phyloP scores from a whole-genome alignment of 2,329 filamentous ascomycete species.

The Metarhizium humberi region DNA sequence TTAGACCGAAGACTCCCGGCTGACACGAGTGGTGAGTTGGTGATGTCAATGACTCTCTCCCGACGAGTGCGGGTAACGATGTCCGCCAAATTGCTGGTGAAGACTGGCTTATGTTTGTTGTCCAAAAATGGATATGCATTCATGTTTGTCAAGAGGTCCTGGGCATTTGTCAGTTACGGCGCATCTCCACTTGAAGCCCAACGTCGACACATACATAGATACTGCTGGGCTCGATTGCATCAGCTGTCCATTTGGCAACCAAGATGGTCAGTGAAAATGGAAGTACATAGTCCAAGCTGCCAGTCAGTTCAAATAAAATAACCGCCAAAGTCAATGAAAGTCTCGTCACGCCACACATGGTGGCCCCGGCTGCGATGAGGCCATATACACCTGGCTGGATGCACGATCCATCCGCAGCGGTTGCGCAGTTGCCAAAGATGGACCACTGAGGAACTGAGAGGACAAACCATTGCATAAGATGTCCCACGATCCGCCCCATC shows the following conservation, averaged over 20 bases:
- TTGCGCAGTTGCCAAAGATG: conserved; percentile 67
- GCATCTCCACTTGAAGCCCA: background rate
- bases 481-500: conserved; percentile 80
- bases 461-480: conserved; percentile 73
- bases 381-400: conserved; percentile 97
- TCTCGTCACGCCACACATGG: conserved; percentile 95
- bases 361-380: conserved; percentile 86
- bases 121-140: conserved; percentile 97
- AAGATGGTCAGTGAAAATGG: conserved; percentile 89
- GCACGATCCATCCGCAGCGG: conserved; percentile 65
- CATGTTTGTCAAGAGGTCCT: conserved; percentile 91
- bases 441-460: conserved; percentile 61
- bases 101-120: conserved; percentile 86
- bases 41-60: conserved; percentile 82
- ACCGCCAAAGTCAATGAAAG: conserved; percentile 89
- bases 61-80: conserved; percentile 69
- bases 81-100: conserved; percentile 79
- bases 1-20: conserved; percentile 70
- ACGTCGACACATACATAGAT: conserved; percentile 59
- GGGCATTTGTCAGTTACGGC: conserved; percentile 9
- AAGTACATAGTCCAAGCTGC: conserved; percentile 87
- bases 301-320: conserved; percentile 92
- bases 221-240: conserved; percentile 86
- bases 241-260: conserved; percentile 96
- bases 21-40: conserved; percentile 67